phyloP scores from a whole-genome alignment of 768 basidiomycete species.

The Phlegmacium glaucopus region DNA sequence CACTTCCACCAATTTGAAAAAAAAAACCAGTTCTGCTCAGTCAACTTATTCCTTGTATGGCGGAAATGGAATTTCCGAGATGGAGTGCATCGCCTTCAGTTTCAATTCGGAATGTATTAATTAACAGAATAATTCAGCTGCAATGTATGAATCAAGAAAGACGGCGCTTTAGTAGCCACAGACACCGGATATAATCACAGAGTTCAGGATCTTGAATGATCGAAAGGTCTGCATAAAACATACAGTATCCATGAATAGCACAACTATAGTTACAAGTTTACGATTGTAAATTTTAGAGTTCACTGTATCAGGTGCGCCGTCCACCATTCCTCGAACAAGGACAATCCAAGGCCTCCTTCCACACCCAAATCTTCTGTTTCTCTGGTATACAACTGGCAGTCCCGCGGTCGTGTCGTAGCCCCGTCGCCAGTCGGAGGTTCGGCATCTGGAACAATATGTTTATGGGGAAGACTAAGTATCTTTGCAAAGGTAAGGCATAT shows the following conservation, averaged over 20 bases:
- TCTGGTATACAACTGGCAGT: slow-evolving; percentile 74
- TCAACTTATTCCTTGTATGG: background rate
- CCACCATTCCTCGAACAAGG: slow-evolving; percentile 89
- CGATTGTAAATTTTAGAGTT: background rate
- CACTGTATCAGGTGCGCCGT: slow-evolving; percentile 37
- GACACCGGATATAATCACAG: too few species aligned
- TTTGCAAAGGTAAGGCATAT: slow-evolving; percentile 80
- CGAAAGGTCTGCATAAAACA: background rate
- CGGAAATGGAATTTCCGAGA: background rate
- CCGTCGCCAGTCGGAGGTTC: slow-evolving; percentile 60
- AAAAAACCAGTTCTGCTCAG: too few species aligned
- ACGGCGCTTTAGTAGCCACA: too few species aligned
- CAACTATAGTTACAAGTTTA: too few species aligned
- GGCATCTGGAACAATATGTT: slow-evolving; percentile 72
- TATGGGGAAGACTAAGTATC: slow-evolving; percentile 66
- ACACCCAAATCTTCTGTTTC: slow-evolving; percentile 69
- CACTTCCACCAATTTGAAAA: too few species aligned
- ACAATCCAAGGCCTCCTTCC: slow-evolving; percentile 56
- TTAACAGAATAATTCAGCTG: too few species aligned
- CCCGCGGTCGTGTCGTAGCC: slow-evolving; percentile 72
- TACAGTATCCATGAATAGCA: background rate
- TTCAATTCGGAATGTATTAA: too few species aligned
- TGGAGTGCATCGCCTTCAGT: too few species aligned
- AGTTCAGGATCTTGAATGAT: too few species aligned
- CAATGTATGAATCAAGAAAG: too few species aligned